These are phyloP conservation scores for Strobilomyces confusus DNA, from an alignment of 768 basidiomycete genomes.

Conservation along the genomic window DNA sequence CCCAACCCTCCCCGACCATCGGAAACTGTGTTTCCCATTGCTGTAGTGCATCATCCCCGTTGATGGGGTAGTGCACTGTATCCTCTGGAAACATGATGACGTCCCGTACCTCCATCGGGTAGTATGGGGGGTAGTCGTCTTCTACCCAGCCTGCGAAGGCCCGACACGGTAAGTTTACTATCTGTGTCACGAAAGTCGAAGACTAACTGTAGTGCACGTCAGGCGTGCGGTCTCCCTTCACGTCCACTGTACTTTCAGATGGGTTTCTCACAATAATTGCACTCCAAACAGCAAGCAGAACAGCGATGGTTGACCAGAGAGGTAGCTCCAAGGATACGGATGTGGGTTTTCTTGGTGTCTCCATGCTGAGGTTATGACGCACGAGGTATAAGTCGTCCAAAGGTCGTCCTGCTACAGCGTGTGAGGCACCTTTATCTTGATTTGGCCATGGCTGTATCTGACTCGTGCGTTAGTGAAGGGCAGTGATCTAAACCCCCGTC, in stretches of 20 bases:
- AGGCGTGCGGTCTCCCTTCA: background rate
- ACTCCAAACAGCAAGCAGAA: conserved; percentile 22
- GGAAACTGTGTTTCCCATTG: conserved; percentile 27
- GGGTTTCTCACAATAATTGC: conserved; percentile 3
- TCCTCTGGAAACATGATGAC: conserved; percentile 26
- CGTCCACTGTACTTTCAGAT: background rate
- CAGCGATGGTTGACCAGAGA: conserved; percentile 19
- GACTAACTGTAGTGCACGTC: conserved; percentile 19
- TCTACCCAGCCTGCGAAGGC: conserved; percentile 19
- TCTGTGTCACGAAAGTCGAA: background rate
- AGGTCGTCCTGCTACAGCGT: background rate
- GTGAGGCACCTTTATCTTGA: conserved; percentile 4
- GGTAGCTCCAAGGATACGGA: conserved; percentile 15
- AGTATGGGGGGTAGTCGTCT: conserved; percentile 27
- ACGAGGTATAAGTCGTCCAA: background rate
- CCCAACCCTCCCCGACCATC: conserved; percentile 17
- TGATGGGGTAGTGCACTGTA: conserved; percentile 24
- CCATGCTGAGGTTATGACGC: conserved; percentile 8
- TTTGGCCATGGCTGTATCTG: background rate
- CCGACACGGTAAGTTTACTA: background rate
- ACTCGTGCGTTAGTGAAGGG: background rate
- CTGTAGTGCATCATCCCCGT: conserved; percentile 17
- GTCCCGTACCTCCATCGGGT: conserved; percentile 22
- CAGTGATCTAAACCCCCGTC: background rate
- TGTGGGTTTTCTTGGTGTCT: conserved; percentile 3